A percentile compares a stretch with the other conserved stretches of the same genome.
These are phyloP conservation scores for Colletotrichum destructivum DNA, from an alignment of 2,329 filamentous ascomycete species.

Conservation along the genomic window DNA sequence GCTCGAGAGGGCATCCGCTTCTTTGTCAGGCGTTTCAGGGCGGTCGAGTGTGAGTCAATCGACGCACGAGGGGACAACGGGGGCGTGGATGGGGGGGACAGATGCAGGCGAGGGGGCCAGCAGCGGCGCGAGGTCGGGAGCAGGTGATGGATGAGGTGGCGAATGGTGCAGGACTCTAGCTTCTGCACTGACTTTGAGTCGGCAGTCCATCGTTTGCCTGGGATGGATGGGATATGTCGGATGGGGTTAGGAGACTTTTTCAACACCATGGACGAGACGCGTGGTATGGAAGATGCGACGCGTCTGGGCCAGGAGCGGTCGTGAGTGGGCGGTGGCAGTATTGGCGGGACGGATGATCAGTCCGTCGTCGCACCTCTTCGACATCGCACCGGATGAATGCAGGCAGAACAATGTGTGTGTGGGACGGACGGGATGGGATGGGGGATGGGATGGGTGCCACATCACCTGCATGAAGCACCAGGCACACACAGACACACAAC, in stretches of 20 bases:
- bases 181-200: slow-evolving; percentile 7
- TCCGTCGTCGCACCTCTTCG: neutral
- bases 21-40: slow-evolving; percentile 35
- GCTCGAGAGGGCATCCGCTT: slow-evolving; percentile 24
- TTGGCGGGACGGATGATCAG: slow-evolving; percentile 24
- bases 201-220: slow-evolving; percentile 11
- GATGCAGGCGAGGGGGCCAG: slow-evolving; percentile 40
- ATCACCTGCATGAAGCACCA: slow-evolving; percentile 40
- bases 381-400: slow-evolving; percentile 23
- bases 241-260: slow-evolving; percentile 15
- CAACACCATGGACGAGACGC: slow-evolving; percentile 42
- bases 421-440: neutral
- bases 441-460: slow-evolving; percentile 16
- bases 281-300: slow-evolving; percentile 41
- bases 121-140: slow-evolving; percentile 20
- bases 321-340: slow-evolving; percentile 18
- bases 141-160: slow-evolving; percentile 26
- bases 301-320: slow-evolving; percentile 32
- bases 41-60: slow-evolving; percentile 39
- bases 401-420: slow-evolving; percentile 18
- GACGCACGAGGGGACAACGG: slow-evolving; percentile 16
- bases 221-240: slow-evolving; percentile 12
- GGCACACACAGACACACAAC: slow-evolving; percentile 12
- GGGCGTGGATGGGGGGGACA: neutral
- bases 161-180: slow-evolving; percentile 34